A percentile compares a stretch with the other conserved stretches of the same genome.
Conservation (phyloP, 1,284 basidiomycete genomes). For the Hortiboletus rubellus region DNA sequence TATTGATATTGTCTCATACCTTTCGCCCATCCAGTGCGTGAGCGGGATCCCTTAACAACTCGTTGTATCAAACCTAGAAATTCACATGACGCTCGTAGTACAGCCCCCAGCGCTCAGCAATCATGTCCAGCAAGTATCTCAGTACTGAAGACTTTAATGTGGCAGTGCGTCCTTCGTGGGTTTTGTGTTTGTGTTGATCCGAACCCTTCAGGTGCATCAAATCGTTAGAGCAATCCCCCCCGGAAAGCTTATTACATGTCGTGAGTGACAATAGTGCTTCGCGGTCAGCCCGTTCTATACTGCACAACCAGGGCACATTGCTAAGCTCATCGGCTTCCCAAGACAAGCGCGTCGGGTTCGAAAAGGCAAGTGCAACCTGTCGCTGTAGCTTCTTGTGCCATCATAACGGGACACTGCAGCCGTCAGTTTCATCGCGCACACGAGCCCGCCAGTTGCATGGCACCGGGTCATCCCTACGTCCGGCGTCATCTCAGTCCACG, state of each 20-base stretch:
- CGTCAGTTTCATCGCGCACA: constrained; percentile 19
- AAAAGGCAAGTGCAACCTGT: constrained; percentile 9
- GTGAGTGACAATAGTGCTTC: constrained; percentile 6
- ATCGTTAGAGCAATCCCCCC: constrained; percentile 17
- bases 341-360: constrained; percentile 13
- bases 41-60: not conserved
- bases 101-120: not conserved
- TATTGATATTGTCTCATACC: no score
- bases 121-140: not conserved
- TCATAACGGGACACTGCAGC: constrained; percentile 1
- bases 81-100: not conserved
- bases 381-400: not conserved
- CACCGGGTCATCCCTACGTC: constrained; percentile 23
- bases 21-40: not conserved
- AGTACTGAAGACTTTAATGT: constrained; percentile 17
- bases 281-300: not conserved
- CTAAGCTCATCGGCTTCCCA: constrained; percentile 19
- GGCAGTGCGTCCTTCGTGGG: constrained; percentile 3
- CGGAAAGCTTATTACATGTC: constrained; percentile 17
- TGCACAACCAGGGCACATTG: constrained; percentile 14
- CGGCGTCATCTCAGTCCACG: constrained; percentile 19
- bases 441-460: constrained; percentile 18
- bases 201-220: constrained; percentile 15
- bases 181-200: not conserved
- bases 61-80: no score